Base-by-base conservation (phyloP, 768 basidiomycete genomes). In the Nidularia sp. region DNA sequence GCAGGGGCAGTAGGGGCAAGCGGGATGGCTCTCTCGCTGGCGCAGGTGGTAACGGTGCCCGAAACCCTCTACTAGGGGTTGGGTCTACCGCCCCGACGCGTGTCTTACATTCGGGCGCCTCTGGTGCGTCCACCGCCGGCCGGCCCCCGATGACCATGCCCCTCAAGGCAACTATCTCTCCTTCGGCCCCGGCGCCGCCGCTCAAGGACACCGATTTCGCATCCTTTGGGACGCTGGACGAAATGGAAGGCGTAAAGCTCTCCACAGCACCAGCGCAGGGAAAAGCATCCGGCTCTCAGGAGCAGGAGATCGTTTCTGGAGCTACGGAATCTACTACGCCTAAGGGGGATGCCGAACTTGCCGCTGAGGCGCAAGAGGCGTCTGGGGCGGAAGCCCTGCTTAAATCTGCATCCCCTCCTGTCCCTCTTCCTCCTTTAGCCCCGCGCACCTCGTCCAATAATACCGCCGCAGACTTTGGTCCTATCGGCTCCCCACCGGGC, bases 401-500 rank as follows among this genome's bases (percentile, higher is more conserved):
- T 60, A 48, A 54, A 50, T 52, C 50, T 13, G 39, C 71, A 15
- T 63, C 70, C 1, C 71, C 78, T 0, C 78, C 81, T 2, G 71
- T 72, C 9, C 74, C 80, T 1, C 74, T 85, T 32, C 84, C 85
- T 0, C 70, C 79, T 31, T 83, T 77, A 33, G 78, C 78, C 0
- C 82, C 81, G 9, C 83, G 81, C 35, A 70, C 76, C 29, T 68
- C 77, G 44, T 64, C 69, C 6, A 67, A 71, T 10, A 61, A 63
- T 45, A 56, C 74, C 34, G 64, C 72, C 48, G 62, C 73, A 45
- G 88, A 89, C 62, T 85, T 89, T 59, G 90, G 90, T 6, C 89
- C 91, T 12, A 90, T 93, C 54, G 91, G 91, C 2, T 90, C 89
- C 2, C 88, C 90, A 6, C 86, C 91, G 1, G 78, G 68, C 47